These are phyloP conservation scores for Vitis riparia DNA, from an alignment of 164 flowering plant species.

Conservation along the genomic window DNA sequence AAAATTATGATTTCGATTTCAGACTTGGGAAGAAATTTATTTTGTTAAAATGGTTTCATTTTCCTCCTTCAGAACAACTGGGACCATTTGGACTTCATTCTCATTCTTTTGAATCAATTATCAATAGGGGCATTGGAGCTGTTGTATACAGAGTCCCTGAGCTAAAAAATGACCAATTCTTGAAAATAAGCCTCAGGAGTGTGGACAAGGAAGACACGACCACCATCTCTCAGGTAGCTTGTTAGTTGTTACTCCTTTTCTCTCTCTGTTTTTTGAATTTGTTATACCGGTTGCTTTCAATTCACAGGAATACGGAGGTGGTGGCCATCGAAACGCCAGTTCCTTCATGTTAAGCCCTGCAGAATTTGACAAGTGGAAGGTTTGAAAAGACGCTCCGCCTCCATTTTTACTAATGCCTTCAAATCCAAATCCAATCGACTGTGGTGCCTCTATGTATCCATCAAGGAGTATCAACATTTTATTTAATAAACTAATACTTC, in stretches of 20 bases:
- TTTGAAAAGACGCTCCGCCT: background rate
- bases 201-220: conserved; percentile 71
- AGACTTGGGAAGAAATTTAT: too few relatives aligned
- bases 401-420: too few relatives aligned
- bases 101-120: background rate
- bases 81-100: background rate
- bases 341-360: conserved; percentile 61
- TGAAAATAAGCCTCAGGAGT: conserved; percentile 89
- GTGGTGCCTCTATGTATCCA: too few relatives aligned
- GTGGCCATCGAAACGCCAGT: conserved; percentile 90
- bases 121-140: conserved; percentile 78
- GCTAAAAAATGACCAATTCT: conserved; percentile 48
- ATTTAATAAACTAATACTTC: too few relatives aligned
- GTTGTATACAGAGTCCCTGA: conserved; percentile 77
- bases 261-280: too few relatives aligned
- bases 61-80: too few relatives aligned
- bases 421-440: too few relatives aligned
- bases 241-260: too few relatives aligned
- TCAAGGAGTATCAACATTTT: too few relatives aligned
- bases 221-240: conserved; percentile 60
- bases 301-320: conserved; percentile 74
- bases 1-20: too few relatives aligned
- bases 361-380: conserved; percentile 64
- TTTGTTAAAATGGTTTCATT: too few relatives aligned
- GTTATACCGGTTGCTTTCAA: background rate